Evolutionary conservation across 345 rosid species (phyloP), one percentile per base, ranked within the genome.

Genomic region (Trapa bicornis): DNA sequence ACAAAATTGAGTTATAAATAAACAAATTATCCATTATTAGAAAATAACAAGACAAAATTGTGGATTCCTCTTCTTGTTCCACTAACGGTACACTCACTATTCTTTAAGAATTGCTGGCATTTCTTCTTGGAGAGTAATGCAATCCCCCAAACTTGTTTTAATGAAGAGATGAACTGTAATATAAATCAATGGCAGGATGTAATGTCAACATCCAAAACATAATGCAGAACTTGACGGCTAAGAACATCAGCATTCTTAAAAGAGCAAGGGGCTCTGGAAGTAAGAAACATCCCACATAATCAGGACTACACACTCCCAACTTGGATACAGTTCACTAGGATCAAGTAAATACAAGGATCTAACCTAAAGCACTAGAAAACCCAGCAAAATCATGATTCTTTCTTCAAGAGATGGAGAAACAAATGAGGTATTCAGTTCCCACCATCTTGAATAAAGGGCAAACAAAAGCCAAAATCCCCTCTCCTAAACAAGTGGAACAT

Each of bases 361-460:
- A 47, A 68, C 5, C 66, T 47, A 70, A 22, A 22, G 32, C 61
- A 52, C 35, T 47, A 12, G 33, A 39, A 22, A 15, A 29, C 52
- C 5, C 42, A 32, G n/a, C 22, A 63, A 63, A 37, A 37, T 41
- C 47, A 37, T 11, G 13, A 39, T 14, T 17, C 45, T 16, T 63
- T 22, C 29, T 22, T 63, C 66, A 29, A 32, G 15, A 37, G 12
- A 6, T 22, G 57, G 73, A 69, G 74, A 65, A 52, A 53, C 69
- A 15, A 71, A 71, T 60, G 64, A 71, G 74, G 45, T 45, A 71
- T 71, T 71, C 70, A 52, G 41, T 65, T 48, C 74, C 68, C 56
- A 53, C 54, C 45, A 15, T 32, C 68, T 22, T 33, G 10, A 41
- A 38, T 8, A 65, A 17, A 17, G 15, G 35, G 64, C 22, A 37